phyloP scores from a whole-genome alignment of 148 eudicot genomes.

The Talinum fruticosum region DNA sequence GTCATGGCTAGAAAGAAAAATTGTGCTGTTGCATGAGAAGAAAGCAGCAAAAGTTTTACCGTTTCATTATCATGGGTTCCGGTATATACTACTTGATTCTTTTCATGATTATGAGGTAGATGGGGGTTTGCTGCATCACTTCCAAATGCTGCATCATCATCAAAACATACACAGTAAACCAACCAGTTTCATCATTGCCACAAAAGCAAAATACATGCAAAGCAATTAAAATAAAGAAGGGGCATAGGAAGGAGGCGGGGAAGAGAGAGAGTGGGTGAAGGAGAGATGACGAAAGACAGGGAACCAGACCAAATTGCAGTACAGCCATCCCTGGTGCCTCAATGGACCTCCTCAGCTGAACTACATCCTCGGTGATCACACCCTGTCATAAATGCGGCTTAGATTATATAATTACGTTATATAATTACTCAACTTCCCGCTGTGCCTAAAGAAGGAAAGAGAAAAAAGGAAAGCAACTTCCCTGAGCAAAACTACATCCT shows the following conservation, averaged over 20 bases:
- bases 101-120: conserved; percentile 92
- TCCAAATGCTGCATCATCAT: conserved; percentile 65
- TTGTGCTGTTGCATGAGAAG: not conserved
- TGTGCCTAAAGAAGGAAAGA: conserved; percentile 1
- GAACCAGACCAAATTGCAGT: conserved; percentile 73
- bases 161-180: not conserved
- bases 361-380: conserved; percentile 94
- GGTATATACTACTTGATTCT: conserved; percentile 89
- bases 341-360: conserved; percentile 78
- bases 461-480: not conserved
- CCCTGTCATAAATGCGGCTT: conserved; percentile 46
- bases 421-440: not conserved
- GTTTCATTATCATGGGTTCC: conserved; percentile 99
- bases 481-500: not conserved
- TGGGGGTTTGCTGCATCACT: conserved; percentile 94
- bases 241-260: not conserved
- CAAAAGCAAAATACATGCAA: not conserved
- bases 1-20: not conserved
- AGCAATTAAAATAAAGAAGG: not conserved
- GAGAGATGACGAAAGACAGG: conserved; percentile 11
- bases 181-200: not conserved
- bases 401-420: not conserved
- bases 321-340: conserved; percentile 99
- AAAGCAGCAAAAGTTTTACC: conserved; percentile 36
- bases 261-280: not conserved